Evolutionary conservation across 805 yeast species (phyloP).

Genomic region (Saccharomycopsis schoenii): DNA sequence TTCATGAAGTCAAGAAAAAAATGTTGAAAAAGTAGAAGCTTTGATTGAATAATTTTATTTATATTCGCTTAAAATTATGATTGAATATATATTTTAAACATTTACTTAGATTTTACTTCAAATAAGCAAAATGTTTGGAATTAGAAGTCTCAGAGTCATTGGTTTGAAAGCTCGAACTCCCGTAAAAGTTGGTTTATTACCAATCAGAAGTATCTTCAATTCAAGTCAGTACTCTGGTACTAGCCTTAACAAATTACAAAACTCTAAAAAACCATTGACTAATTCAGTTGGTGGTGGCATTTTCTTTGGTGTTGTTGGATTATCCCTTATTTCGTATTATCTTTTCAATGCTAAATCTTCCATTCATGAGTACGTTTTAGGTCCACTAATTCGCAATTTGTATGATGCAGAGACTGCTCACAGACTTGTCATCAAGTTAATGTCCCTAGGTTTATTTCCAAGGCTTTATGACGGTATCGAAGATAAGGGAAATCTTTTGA

Average conservation of each 20-base stretch:
- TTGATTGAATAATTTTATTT: no score
- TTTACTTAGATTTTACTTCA: not conserved
- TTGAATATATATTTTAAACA: no score
- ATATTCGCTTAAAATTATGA: no score
- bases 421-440: slow-evolving; percentile 53
- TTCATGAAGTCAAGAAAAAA: not conserved
- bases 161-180: not conserved
- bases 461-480: slow-evolving; percentile 43
- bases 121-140: not conserved
- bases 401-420: slow-evolving; percentile 88
- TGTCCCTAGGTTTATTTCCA: slow-evolving; percentile 66
- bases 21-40: no score
- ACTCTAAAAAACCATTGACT: not conserved
- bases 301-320: slow-evolving; percentile 19
- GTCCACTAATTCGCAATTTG: slow-evolving; percentile 61
- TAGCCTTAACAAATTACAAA: not conserved
- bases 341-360: slow-evolving; percentile 71
- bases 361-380: slow-evolving; percentile 66
- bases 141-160: not conserved
- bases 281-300: not conserved
- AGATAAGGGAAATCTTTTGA: slow-evolving; percentile 34
- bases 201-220: not conserved
- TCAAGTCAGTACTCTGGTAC: not conserved
- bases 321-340: slow-evolving; percentile 41
- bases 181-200: not conserved